A percentile compares a stretch with the other conserved stretches of the same genome.
These are phyloP conservation scores for Fonsecaea pedrosoi DNA, from an alignment of 2,329 filamentous ascomycete species.

Conservation along the genomic window DNA sequence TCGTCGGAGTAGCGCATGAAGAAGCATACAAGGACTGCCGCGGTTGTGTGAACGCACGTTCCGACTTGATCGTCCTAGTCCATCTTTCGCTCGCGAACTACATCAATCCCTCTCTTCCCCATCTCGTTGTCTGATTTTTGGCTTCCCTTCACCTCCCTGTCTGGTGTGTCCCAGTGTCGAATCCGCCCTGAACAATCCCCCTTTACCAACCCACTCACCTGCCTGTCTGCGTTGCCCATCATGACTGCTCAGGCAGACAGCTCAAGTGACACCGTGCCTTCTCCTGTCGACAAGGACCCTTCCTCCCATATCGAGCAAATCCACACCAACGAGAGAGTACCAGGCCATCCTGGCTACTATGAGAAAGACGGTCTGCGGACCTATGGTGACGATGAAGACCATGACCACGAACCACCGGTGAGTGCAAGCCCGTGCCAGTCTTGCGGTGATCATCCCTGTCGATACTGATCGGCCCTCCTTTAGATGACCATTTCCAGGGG, in stretches of 20 bases:
- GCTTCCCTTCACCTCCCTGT: constrained; percentile 1
- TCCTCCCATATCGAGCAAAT: constrained; percentile 41
- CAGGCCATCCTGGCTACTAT: constrained; percentile 51
- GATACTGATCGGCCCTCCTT: constrained; percentile 54
- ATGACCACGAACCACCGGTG: constrained; percentile 57
- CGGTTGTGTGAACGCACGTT: neutral
- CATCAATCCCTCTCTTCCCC: constrained; percentile 11
- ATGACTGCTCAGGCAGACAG: constrained; percentile 28
- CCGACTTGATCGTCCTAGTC: neutral
- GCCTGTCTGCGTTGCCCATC: constrained; percentile 19
- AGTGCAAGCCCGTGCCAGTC: constrained; percentile 24
- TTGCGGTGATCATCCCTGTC: neutral
- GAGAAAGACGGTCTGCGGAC: constrained; percentile 56
- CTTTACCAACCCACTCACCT: neutral
- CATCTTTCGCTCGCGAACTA: constrained; percentile 11
- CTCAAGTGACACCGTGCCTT: constrained; percentile 29
- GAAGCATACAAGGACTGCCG: neutral
- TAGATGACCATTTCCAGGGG: constrained; percentile 38
- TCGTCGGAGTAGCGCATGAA: constrained; percentile 5
- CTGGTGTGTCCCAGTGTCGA: neutral
- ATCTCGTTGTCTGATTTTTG: neutral
- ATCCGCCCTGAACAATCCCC: neutral
- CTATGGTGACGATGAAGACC: constrained; percentile 56
- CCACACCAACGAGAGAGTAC: constrained; percentile 43
- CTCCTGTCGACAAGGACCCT: constrained; percentile 38